Base-by-base conservation (phyloP, 2,329 filamentous ascomycete genomes). In the Neophaeococcomyces mojaviensis region DNA sequence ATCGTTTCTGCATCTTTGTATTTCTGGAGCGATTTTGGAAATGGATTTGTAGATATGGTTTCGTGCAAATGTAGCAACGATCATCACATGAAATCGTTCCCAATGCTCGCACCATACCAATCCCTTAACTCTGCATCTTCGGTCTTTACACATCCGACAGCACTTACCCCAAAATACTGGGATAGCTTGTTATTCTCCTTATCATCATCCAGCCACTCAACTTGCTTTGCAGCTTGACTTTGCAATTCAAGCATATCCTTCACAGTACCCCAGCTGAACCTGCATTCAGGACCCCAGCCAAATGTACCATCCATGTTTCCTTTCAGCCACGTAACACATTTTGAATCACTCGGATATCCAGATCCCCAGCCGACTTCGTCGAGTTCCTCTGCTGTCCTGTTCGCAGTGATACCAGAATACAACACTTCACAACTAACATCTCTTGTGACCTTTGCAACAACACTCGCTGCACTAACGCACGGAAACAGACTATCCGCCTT, bases 401-500 rank as follows among this genome's bases (percentile, higher is more conserved):
- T 63, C 15, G 47, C 44, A 6, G 18, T 44, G 0, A 40, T 44
- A 15, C 30, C 36, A 47, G 77, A 71, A 59, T 86, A 90, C 34
- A 90, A 74, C 2, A 84, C 78, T 59, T 96, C 89, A 19, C 97
- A 74, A 4, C 88, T 88, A 1, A 84, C 85, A 67, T 98, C 92
- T 53, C 92, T 76, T 10, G 92, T 97, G 24, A 98, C 92, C 66
- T 98, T 98, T 44, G 92, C 92, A 64, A 86, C 94, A 2, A 98
- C 88, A 51, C 86, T 92, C 5, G 92, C 90, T 26, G 90, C 92
- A 58, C 86, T 94, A 44, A 97, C 92, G 61, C 84, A 90, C 1
- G 92, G 88, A 64, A 90, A 97, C 39, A 97, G 64, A 49, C 84
- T 88, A 63, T 98, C 90, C 2, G 92, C 90, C 71, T 97, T 97